phyloP scores from a whole-genome alignment of 495 filamentous ascomycete genomes.

The Penicillium dipodomyicola region DNA sequence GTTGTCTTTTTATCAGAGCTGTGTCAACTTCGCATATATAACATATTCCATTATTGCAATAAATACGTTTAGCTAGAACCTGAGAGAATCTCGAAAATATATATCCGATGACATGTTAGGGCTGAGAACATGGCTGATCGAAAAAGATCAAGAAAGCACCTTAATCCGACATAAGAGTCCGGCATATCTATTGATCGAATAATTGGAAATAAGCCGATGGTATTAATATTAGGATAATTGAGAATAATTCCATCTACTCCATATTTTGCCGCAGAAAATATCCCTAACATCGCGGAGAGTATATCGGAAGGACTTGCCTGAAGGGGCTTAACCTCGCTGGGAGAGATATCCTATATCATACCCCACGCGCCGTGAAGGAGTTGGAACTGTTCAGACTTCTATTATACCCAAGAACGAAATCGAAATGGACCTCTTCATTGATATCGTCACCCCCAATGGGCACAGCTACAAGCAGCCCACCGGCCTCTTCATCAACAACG shows the following conservation, averaged over 20 bases:
- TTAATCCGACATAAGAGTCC: neutral
- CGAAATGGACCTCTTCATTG: slow-evolving; percentile 37
- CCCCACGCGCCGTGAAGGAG: neutral
- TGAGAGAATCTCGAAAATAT: neutral
- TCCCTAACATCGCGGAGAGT: neutral
- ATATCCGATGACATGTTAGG: neutral
- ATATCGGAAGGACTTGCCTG: slow-evolving; percentile 13
- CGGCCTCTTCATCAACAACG: slow-evolving; percentile 94
- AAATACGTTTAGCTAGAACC: neutral
- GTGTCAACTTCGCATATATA: neutral
- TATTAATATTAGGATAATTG: neutral
- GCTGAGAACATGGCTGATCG: neutral
- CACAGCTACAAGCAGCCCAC: slow-evolving; percentile 71
- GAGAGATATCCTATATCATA: slow-evolving; percentile 4
- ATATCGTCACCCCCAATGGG: slow-evolving; percentile 88
- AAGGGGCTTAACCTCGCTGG: neutral
- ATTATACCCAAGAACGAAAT: too few species aligned
- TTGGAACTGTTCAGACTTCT: too few species aligned
- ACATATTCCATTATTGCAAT: neutral
- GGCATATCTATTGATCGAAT: neutral
- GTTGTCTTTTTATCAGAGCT: neutral
- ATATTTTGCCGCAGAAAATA: too few species aligned
- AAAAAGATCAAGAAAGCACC: neutral
- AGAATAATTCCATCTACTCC: too few species aligned
- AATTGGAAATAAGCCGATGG: neutral